phyloP scores from a whole-genome alignment of 2,329 filamentous ascomycete species.

The Myrmaecium sp. region DNA sequence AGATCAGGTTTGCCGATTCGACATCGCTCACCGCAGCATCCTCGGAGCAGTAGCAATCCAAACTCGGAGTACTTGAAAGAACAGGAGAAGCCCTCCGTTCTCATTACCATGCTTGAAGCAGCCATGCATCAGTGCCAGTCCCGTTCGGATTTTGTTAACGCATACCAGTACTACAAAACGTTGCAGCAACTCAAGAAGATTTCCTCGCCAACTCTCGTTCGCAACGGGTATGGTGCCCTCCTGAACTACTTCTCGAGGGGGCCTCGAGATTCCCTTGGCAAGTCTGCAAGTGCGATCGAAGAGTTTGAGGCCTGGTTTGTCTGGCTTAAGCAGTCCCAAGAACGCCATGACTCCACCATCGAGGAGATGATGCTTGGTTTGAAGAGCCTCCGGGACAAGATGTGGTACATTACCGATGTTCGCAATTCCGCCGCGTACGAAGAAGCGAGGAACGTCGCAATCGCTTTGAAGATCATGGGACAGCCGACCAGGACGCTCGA shows the following conservation, averaged over 20 bases:
- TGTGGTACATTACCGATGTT: conserved; percentile 97
- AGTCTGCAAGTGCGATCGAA: conserved; percentile 55
- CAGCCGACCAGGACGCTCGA: conserved; percentile 28
- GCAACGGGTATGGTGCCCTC: conserved; percentile 53
- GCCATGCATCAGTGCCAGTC: conserved; percentile 62
- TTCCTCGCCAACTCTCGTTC: conserved; percentile 41
- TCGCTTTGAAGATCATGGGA: conserved; percentile 83
- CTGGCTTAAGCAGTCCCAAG: conserved; percentile 68
- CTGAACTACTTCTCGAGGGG: conserved; percentile 59
- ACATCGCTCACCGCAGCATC: conserved; percentile 20
- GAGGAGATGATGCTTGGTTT: conserved; percentile 59
- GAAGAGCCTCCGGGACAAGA: conserved; percentile 72
- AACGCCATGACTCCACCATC: conserved; percentile 56
- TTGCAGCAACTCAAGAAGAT: conserved; percentile 54
- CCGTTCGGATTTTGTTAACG: conserved; percentile 66
- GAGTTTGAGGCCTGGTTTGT: conserved; percentile 70
- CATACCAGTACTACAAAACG: conserved; percentile 74
- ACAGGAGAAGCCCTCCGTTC: conserved; percentile 28
- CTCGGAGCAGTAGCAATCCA: conserved; percentile 24
- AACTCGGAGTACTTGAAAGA: conserved; percentile 9
- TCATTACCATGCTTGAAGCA: conserved; percentile 58
- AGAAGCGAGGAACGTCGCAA: conserved; percentile 68
- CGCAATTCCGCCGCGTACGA: conserved; percentile 79
- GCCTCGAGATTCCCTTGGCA: conserved; percentile 50
- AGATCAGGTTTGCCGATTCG: conserved; percentile 14